phyloP scores from a whole-genome alignment of 1,284 basidiomycete genomes.

The Trichosporon ovoides region DNA sequence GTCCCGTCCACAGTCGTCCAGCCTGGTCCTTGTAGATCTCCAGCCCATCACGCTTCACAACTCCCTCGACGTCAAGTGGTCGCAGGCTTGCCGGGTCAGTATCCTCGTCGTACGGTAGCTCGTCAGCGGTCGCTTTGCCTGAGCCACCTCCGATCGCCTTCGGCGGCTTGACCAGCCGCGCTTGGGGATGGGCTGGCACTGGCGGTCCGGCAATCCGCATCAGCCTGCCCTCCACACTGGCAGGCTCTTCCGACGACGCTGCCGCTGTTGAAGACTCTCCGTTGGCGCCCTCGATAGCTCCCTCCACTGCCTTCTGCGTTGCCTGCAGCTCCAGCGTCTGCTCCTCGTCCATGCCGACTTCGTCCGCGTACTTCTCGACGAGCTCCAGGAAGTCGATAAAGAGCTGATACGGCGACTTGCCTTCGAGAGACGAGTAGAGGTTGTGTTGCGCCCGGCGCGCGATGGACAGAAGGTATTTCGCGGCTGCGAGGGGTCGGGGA shows the following conservation, averaged over 20 bases:
- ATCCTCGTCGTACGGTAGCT: constrained; percentile 65
- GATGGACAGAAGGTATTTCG: constrained; percentile 78
- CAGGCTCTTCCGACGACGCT: constrained; percentile 45
- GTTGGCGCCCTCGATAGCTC: constrained; percentile 28
- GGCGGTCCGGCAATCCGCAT: constrained; percentile 71
- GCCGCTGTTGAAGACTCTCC: constrained; percentile 2
- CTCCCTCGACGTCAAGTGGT: constrained; percentile 79
- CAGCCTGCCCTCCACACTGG: constrained; percentile 59
- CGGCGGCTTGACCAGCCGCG: constrained; percentile 29
- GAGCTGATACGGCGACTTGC: constrained; percentile 92
- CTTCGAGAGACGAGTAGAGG: constrained; percentile 80
- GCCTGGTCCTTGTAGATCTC: constrained; percentile 91
- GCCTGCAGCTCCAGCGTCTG: constrained; percentile 54
- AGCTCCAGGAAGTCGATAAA: constrained; percentile 90
- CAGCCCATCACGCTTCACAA: constrained; percentile 80
- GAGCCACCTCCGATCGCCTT: constrained; percentile 10
- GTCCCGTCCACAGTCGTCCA: constrained; percentile 88
- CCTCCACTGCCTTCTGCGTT: constrained; percentile 50
- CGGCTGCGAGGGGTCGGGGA: constrained; percentile 85
- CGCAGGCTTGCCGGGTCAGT: constrained; percentile 67
- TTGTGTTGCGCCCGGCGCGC: constrained; percentile 77
- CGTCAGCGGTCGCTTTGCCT: constrained; percentile 49
- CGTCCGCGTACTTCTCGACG: constrained; percentile 83
- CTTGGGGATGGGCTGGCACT: constrained; percentile 50
- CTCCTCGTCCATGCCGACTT: constrained; percentile 86